These are phyloP conservation scores for Magnolia sinica DNA, from an alignment of 164 flowering plant species.

Conservation along the genomic window DNA sequence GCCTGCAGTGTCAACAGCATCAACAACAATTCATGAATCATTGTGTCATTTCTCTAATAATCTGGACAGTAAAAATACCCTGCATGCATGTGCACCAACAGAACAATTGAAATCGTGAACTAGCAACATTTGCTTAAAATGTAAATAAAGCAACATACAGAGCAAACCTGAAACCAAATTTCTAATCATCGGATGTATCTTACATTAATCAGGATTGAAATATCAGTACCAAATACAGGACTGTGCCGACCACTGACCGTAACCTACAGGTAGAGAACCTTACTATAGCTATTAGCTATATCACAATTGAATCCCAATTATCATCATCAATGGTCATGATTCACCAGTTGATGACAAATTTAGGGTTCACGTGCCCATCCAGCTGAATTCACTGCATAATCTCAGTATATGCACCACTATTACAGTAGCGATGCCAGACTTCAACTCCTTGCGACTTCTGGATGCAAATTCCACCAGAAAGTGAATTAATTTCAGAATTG, in stretches of 20 bases:
- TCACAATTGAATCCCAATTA: too few relatives aligned
- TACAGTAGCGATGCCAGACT: too few relatives aligned
- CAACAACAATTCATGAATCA: not conserved
- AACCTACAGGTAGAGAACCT: not conserved
- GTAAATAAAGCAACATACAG: not conserved
- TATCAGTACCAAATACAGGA: not conserved
- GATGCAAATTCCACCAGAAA: too few relatives aligned
- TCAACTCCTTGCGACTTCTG: too few relatives aligned
- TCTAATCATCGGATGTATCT: too few relatives aligned
- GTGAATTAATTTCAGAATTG: too few relatives aligned
- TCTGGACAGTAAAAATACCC: not conserved
- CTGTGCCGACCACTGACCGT: not conserved
- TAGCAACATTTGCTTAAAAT: not conserved
- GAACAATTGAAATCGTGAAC: not conserved
- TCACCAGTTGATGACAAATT: too few relatives aligned
- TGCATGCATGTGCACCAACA: not conserved
- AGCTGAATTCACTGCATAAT: too few relatives aligned
- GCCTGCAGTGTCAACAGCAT: constrained; percentile 33
- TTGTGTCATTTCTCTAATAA: not conserved
- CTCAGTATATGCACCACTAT: too few relatives aligned
- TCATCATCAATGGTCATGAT: too few relatives aligned
- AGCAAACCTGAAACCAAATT: too few relatives aligned
- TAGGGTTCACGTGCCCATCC: too few relatives aligned
- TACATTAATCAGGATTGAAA: not conserved
- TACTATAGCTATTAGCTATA: not conserved